Evolutionary conservation across 805 yeast species (phyloP).

Genomic region (Schwanniomyces pseudopolymorphus): DNA sequence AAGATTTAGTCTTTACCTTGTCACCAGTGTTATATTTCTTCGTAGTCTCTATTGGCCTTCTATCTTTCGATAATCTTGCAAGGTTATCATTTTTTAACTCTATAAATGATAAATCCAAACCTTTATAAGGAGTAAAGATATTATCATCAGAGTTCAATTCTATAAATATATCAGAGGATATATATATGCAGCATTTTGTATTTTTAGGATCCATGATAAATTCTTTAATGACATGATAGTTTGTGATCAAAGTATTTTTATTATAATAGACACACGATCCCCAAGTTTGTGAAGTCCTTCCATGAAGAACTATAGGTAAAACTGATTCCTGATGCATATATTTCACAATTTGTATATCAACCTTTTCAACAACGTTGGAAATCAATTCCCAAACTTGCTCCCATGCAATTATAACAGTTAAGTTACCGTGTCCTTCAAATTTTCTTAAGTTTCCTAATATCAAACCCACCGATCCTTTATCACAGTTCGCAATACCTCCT

Average conservation of each 20-base stretch:
- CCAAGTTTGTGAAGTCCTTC: slow-evolving; percentile 28
- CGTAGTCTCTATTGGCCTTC: slow-evolving; percentile 6
- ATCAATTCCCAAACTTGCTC: slow-evolving; percentile 9
- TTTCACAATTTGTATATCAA: background rate
- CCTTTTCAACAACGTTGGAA: background rate
- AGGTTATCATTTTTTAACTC: slow-evolving; percentile 12
- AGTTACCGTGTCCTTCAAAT: slow-evolving; percentile 46
- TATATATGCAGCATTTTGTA: slow-evolving; percentile 4
- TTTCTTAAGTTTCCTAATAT: slow-evolving; percentile 39
- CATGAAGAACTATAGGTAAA: slow-evolving; percentile 16
- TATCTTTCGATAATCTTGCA: background rate
- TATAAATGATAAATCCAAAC: slow-evolving; percentile 41
- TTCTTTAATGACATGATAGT: slow-evolving; percentile 40
- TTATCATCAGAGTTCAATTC: slow-evolving; percentile 14
- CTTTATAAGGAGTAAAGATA: slow-evolving; percentile 28
- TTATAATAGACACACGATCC: slow-evolving; percentile 43
- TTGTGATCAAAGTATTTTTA: slow-evolving; percentile 34
- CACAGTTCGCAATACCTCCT: slow-evolving; percentile 33
- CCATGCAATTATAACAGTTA: slow-evolving; percentile 34
- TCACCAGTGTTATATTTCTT: slow-evolving; percentile 14
- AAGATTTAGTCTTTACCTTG: slow-evolving; percentile 33
- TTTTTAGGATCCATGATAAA: slow-evolving; percentile 2
- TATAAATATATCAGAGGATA: slow-evolving; percentile 1
- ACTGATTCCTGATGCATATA: slow-evolving; percentile 7
- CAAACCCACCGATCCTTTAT: slow-evolving; percentile 31